phyloP scores from a whole-genome alignment of 805 yeast genomes.

The Monosporozyma servazzii region DNA sequence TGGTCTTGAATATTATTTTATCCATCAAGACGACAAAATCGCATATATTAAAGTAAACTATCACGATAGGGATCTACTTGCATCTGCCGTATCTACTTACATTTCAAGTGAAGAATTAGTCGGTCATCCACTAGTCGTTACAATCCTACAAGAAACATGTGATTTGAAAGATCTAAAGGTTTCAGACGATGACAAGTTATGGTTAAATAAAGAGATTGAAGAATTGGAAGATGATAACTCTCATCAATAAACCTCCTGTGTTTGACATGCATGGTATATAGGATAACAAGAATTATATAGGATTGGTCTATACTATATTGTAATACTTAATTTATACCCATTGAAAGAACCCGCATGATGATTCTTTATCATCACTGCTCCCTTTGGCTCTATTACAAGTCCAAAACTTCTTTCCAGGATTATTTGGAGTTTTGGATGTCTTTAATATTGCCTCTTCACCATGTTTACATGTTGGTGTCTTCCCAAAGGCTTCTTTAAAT shows the following conservation, averaged over 20 bases:
- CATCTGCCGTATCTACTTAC: constrained; percentile 28
- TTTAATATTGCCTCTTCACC: constrained; percentile 37
- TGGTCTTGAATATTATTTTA: constrained; percentile 29
- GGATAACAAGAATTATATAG: neutral
- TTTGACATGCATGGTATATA: neutral
- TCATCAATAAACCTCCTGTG: neutral
- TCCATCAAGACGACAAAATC: constrained; percentile 17
- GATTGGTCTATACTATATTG: neutral
- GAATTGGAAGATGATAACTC: constrained; percentile 12
- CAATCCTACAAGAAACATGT: constrained; percentile 16
- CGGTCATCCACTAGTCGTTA: constrained; percentile 20
- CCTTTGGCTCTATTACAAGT: constrained; percentile 37
- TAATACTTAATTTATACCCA: constrained; percentile 32
- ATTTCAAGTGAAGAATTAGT: constrained; percentile 24
- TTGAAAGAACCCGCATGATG: constrained; percentile 45
- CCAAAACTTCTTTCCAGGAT: constrained; percentile 48
- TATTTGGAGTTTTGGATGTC: constrained; percentile 36
- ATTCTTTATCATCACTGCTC: constrained; percentile 20
- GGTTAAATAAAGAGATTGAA: constrained; percentile 19
- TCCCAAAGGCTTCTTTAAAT: constrained; percentile 18
- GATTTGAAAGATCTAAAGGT: constrained; percentile 20
- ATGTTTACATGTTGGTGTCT: constrained; percentile 41
- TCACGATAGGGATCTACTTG: constrained; percentile 24
- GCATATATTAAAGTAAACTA: constrained; percentile 24
- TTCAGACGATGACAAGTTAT: constrained; percentile 20